These are phyloP conservation scores for Cercophora sp. DNA, from an alignment of 495 filamentous ascomycete genomes.

Conservation along the genomic window DNA sequence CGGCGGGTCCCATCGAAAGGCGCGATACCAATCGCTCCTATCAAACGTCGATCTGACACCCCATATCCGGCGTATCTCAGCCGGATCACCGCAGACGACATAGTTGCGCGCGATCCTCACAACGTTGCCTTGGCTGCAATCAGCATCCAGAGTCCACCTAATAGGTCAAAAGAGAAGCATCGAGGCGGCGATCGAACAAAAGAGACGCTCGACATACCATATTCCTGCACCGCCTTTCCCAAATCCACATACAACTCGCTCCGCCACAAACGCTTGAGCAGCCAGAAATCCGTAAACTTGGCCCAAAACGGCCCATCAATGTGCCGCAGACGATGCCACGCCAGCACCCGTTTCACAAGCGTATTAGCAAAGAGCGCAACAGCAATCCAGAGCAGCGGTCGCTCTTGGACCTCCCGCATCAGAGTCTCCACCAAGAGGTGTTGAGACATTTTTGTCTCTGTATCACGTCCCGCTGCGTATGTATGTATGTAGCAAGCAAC, in stretches of 20 bases:
- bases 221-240: background rate
- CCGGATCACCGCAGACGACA: constrained; percentile 1
- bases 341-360: no score
- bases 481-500: no score
- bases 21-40: constrained; percentile 4
- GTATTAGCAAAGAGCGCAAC: no score
- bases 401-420: no score
- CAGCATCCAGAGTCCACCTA: no score
- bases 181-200: no score
- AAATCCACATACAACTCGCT: background rate
- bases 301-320: background rate
- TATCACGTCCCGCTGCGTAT: no score
- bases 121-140: background rate
- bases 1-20: constrained; percentile 8
- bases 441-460: no score
- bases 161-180: no score
- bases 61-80: constrained; percentile 2
- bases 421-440: no score
- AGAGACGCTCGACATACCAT: no score
- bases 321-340: background rate
- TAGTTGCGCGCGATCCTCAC: constrained; percentile 10
- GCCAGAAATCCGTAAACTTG: background rate
- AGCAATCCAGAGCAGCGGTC: no score
- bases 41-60: constrained; percentile 2
- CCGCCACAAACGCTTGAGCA: background rate